Percentiles rank a stretch among this genome's conserved stretches.
These are phyloP conservation scores for Solanum chilense DNA, from an alignment of 257 asterid species.

Conservation along the genomic window DNA sequence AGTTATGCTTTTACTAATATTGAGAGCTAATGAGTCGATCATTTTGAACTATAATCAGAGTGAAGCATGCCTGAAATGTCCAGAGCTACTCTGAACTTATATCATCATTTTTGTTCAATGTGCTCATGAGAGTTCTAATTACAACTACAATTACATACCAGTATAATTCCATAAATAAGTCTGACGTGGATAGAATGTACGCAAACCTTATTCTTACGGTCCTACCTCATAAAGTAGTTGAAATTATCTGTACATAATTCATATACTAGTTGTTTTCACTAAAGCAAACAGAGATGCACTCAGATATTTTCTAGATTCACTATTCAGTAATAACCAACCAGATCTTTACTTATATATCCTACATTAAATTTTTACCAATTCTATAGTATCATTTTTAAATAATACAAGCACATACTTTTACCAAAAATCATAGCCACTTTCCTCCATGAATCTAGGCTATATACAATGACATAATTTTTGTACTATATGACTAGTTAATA, in stretches of 20 bases:
- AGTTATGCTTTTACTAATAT: not conserved
- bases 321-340: not conserved
- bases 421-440: not conserved
- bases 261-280: not conserved
- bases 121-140: not conserved
- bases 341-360: not conserved
- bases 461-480: not conserved
- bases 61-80: not conserved
- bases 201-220: not conserved
- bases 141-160: not conserved
- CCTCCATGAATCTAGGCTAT: not conserved
- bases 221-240: not conserved
- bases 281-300: not conserved
- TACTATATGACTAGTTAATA: not conserved
- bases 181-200: not conserved
- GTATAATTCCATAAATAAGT: not conserved
- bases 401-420: not conserved
- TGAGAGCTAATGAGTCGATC: not conserved
- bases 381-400: not conserved
- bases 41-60: not conserved
- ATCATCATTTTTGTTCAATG: not conserved
- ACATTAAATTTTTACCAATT: not conserved
- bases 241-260: not conserved
- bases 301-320: not conserved
- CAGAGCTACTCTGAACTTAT: not conserved